Base-by-base conservation (phyloP, 2,329 filamentous ascomycete species). In the Fusarium dimerum region DNA sequence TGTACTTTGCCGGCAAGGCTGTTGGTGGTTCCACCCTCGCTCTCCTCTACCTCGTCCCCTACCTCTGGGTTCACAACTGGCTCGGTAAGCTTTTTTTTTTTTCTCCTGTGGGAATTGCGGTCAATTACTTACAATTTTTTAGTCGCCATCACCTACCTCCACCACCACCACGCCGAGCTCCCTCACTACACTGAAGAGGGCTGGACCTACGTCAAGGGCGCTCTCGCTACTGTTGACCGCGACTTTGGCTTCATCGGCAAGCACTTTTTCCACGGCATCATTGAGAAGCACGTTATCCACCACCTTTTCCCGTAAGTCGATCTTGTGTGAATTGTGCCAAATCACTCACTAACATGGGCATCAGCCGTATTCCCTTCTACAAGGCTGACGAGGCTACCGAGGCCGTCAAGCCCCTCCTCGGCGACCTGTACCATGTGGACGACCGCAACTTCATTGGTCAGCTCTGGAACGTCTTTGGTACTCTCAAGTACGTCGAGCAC, bases 351-450 rank as follows among this genome's bases (percentile, higher is more conserved):
- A 30, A 54, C 50, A 10, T 9, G 32, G 13, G 11, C 15, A 7
- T 5, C 47, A 68, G 65, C 40, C 64, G 63, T 46, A 70, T 70
- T 41, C 68, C 68, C 40, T 69, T 69, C 54, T 70, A 84, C 72
- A 73, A 82, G 61, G 80, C 80, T 26, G 76, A 78, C 52, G 75
- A 79, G 64, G 80, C 80, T 18, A 81, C 78, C 12, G 69, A 74
- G 52, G 77, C 79, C 66, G 94, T 96, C 82, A 91, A 92, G 82
- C 84, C 84, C 55, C 81, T 97, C 70, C 96, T 97, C 88, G 93
- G 93, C 69, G 78, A 80, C 64, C 92, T 96, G 80, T 97, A 97
- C 80, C 89, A 91, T 64, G 45, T 47, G 36, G 64, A 66, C 43
- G 56, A 62, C 41, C 64, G 64, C 46, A 66, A 17, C 64, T 66